These are phyloP conservation scores for Apiospora koreana DNA, from an alignment of 2,329 filamentous ascomycete genomes.

Conservation along the genomic window DNA sequence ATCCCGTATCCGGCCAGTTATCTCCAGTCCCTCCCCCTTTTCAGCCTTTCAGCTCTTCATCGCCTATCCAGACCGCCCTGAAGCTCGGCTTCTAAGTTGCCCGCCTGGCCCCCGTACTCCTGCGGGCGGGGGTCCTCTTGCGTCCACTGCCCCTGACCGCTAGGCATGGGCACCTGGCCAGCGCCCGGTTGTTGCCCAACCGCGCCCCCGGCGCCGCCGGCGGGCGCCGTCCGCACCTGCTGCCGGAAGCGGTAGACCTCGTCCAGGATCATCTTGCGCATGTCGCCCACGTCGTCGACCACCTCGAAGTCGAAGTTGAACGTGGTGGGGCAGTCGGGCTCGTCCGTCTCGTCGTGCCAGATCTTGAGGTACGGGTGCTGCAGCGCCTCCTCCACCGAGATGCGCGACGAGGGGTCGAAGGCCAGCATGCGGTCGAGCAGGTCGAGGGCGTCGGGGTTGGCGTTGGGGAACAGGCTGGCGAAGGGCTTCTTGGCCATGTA, in stretches of 20 bases:
- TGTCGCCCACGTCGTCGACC: constrained; percentile 91
- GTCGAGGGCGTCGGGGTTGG: constrained; percentile 94
- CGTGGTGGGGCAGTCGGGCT: constrained; percentile 87
- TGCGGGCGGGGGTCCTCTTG: constrained; percentile 62
- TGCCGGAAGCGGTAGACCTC: constrained; percentile 87
- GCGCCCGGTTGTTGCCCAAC: constrained; percentile 39
- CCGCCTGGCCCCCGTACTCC: constrained; percentile 52
- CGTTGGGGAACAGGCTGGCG: constrained; percentile 83
- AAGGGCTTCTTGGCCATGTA: constrained; percentile 95
- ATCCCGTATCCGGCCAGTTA: neutral
- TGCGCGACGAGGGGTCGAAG: constrained; percentile 91
- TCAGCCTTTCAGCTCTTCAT: constrained; percentile 19
- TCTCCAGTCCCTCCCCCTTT: neutral
- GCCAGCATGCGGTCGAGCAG: constrained; percentile 96
- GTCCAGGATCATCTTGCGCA: constrained; percentile 97
- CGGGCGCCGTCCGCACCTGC: constrained; percentile 53
- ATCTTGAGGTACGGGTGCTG: constrained; percentile 97
- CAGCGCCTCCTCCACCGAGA: constrained; percentile 91
- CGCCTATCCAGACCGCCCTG: constrained; percentile 57
- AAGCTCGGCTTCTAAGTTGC: constrained; percentile 60
- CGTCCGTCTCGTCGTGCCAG: constrained; percentile 97
- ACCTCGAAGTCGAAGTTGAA: constrained; percentile 99
- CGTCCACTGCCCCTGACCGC: constrained; percentile 53
- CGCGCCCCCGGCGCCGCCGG: constrained; percentile 30
- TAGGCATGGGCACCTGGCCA: constrained; percentile 54